phyloP scores from a whole-genome alignment of 768 basidiomycete species.

The Mycena epipterygia region DNA sequence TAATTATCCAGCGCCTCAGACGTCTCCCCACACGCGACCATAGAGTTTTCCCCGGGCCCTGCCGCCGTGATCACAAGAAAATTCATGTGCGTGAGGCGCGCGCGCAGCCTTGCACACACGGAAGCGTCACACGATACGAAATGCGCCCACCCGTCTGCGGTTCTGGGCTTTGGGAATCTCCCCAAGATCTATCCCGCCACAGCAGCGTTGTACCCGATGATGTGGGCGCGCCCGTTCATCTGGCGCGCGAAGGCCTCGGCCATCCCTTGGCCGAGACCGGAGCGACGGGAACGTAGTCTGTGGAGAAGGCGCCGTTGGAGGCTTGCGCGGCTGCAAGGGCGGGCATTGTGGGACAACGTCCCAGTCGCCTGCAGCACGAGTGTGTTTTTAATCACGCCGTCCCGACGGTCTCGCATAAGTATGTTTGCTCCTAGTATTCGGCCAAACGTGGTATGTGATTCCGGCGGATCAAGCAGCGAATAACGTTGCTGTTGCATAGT shows the following conservation, averaged over 20 bases:
- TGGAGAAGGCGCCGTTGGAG: constrained; percentile 1
- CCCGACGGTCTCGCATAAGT: too few species aligned
- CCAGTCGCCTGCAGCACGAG: too few species aligned
- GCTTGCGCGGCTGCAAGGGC: neutral
- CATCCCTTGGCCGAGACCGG: constrained; percentile 45
- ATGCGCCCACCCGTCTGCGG: constrained; percentile 27
- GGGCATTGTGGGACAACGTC: too few species aligned
- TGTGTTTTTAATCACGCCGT: too few species aligned
- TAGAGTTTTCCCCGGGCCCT: constrained; percentile 10
- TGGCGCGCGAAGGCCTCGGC: constrained; percentile 49
- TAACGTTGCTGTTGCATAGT: too few species aligned
- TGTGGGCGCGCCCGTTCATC: constrained; percentile 41
- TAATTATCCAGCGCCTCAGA: constrained; percentile 12
- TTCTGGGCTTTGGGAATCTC: constrained; percentile 41
- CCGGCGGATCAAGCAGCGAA: too few species aligned
- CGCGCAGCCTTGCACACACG: neutral
- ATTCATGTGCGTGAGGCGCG: constrained; percentile 46
- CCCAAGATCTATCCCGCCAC: constrained; percentile 48
- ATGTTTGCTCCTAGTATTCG: too few species aligned
- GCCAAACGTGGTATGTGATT: too few species aligned
- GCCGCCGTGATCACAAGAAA: constrained; percentile 45
- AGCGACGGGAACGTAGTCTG: constrained; percentile 28
- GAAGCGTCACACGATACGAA: constrained; percentile 49
- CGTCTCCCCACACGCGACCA: constrained; percentile 28
- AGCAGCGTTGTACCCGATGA: constrained; percentile 46